These are phyloP conservation scores for Hypericum androsaemum DNA, from an alignment of 345 rosid genomes.

Conservation along the genomic window DNA sequence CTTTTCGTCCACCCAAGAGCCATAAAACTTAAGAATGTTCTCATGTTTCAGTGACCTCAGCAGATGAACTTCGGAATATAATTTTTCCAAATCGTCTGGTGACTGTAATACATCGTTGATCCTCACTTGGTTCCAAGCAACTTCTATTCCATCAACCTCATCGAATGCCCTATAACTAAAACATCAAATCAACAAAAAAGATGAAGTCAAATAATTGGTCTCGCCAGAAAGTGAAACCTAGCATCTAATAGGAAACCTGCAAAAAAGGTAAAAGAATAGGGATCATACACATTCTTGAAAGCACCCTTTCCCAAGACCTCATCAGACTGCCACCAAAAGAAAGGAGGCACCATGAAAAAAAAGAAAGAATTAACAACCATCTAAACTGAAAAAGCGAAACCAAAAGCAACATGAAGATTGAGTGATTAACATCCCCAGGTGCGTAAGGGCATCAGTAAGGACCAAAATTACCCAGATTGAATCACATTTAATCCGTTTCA, in stretches of 20 bases:
- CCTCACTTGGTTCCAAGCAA: conserved; percentile 22
- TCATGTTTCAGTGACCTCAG: conserved; percentile 16
- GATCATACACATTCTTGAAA: conserved; percentile 64
- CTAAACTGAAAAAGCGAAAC: conserved; percentile 2
- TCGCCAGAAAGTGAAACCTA: background rate
- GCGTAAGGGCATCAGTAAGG: background rate
- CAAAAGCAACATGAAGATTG: background rate
- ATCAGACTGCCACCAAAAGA: conserved; percentile 42
- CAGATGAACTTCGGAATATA: conserved; percentile 21
- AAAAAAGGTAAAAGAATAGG: background rate
- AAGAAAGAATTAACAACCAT: background rate
- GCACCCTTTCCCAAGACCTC: conserved; percentile 71
- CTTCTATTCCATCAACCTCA: conserved; percentile 18
- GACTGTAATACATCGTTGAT: conserved; percentile 18
- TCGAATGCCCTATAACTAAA: conserved; percentile 20
- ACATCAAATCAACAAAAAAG: background rate
- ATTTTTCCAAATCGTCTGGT: conserved; percentile 20
- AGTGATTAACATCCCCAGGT: background rate
- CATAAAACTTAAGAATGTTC: conserved; percentile 15
- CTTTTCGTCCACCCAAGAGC: conserved; percentile 20
- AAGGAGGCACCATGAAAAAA: conserved; percentile 10
- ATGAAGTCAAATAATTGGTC: background rate
- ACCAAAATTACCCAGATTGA: background rate
- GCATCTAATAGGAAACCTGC: background rate
- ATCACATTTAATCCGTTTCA: too few relatives aligned